These are phyloP conservation scores for Laguncularia racemosa DNA, from an alignment of 345 rosid genomes.

Conservation along the genomic window DNA sequence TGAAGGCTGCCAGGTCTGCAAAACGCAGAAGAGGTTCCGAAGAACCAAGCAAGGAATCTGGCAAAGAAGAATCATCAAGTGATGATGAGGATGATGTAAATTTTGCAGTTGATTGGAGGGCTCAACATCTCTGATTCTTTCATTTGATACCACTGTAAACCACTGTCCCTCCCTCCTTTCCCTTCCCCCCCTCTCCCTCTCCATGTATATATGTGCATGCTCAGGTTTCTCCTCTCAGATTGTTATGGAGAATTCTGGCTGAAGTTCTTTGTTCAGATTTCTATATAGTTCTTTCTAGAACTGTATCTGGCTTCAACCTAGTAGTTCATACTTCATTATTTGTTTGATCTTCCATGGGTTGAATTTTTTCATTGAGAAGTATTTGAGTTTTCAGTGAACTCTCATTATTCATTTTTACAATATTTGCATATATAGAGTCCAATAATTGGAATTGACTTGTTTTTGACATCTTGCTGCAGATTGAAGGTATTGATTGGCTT, in stretches of 20 bases:
- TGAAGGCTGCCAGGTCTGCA: conserved; percentile 50
- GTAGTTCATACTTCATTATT: no score
- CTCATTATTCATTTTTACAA: neutral
- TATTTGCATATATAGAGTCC: neutral
- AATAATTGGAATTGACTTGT: neutral
- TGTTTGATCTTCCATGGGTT: no score
- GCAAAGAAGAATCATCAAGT: conserved; percentile 45
- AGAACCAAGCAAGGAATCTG: conserved; percentile 22
- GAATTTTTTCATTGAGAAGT: no score
- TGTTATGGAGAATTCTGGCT: no score
- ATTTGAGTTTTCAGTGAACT: neutral
- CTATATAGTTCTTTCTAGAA: no score
- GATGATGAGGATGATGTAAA: conserved; percentile 55
- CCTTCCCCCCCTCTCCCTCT: neutral
- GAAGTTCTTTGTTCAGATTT: no score
- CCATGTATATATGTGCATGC: neutral
- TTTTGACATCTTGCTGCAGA: no score
- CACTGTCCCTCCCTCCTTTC: neutral
- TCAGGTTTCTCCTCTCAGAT: no score
- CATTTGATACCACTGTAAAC: neutral
- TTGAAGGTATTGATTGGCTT: no score
- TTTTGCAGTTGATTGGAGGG: conserved; percentile 91
- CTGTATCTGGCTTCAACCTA: no score
- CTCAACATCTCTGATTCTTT: conserved; percentile 65
- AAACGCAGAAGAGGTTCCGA: conserved; percentile 40